A percentile compares a stretch with the other conserved stretches of the same genome.
Conservation (phyloP, 164 flowering plant genomes). For the Saururus chinensis region DNA sequence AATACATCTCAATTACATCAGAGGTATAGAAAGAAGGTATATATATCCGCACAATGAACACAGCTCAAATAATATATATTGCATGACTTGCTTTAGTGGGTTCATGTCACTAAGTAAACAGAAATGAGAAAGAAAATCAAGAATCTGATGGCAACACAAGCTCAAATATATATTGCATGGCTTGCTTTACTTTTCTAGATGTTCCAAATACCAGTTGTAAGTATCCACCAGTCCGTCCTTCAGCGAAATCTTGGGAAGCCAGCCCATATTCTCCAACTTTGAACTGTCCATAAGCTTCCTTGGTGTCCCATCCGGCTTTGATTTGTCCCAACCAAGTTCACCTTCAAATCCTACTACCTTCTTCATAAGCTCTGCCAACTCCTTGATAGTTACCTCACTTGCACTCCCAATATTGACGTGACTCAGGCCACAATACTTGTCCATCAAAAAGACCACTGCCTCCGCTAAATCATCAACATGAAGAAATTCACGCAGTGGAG, state of each 20-base stretch:
- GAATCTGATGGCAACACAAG: background rate
- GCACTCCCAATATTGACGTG: conserved; percentile 94
- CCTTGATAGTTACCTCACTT: conserved; percentile 75
- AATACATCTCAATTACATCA: no score
- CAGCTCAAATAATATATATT: no score
- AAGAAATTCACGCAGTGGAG: conserved; percentile 75
- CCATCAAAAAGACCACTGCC: conserved; percentile 75
- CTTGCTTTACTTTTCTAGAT: conserved; percentile 9
- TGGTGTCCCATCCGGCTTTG: conserved; percentile 93
- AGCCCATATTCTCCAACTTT: conserved; percentile 57
- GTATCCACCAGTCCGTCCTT: conserved; percentile 73
- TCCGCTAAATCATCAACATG: conserved; percentile 95
- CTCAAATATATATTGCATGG: background rate
- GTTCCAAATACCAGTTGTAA: conserved; percentile 78
- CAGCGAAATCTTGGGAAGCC: conserved; percentile 70
- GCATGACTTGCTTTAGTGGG: no score
- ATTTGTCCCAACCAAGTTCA: conserved; percentile 69
- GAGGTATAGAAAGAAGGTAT: no score
- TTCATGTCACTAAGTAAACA: no score
- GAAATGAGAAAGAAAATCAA: no score
- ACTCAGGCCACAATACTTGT: conserved; percentile 53
- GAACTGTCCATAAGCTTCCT: conserved; percentile 96
- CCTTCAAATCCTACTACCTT: conserved; percentile 83
- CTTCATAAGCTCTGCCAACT: conserved; percentile 77
- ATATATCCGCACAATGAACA: no score